These are phyloP conservation scores for Bacidia gigantensis DNA, from an alignment of 495 filamentous ascomycete species.

Conservation along the genomic window DNA sequence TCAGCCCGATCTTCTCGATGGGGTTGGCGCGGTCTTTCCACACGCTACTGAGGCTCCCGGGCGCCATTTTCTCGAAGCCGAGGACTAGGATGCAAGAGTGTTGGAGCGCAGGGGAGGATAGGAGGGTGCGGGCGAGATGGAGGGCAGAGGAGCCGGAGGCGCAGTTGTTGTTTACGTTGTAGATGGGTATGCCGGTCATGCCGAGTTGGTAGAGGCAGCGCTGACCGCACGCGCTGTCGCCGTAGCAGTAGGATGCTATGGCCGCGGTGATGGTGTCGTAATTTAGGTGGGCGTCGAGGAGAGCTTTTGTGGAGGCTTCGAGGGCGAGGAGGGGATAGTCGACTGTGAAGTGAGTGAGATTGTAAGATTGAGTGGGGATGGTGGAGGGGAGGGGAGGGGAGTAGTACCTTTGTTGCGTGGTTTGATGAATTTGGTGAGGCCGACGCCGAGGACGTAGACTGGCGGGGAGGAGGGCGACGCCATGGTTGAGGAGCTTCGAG, in stretches of 20 bases:
- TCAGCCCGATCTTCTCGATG: constrained; percentile 50
- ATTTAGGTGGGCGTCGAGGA: constrained; percentile 87
- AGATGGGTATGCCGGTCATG: constrained; percentile 88
- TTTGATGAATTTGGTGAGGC: constrained; percentile 99
- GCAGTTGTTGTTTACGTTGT: constrained; percentile 99
- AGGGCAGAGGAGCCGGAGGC: constrained; percentile 83
- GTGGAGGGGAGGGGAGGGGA: not conserved
- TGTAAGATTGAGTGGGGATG: not conserved
- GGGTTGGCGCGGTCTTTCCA: constrained; percentile 74
- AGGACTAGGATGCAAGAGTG: constrained; percentile 82
- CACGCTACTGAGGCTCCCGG: constrained; percentile 65
- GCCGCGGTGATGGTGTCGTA: constrained; percentile 96
- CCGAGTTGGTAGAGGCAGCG: constrained; percentile 98
- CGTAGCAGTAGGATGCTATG: constrained; percentile 96
- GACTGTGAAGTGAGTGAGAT: constrained; percentile 19
- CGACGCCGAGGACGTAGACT: constrained; percentile 87
- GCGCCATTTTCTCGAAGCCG: constrained; percentile 96
- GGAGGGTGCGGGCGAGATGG: constrained; percentile 65
- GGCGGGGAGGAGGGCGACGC: constrained; percentile 20
- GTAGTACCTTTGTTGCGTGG: constrained; percentile 61
- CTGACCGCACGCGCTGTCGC: constrained; percentile 89
- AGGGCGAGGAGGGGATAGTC: constrained; percentile 85
- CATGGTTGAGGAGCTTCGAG: too few relatives aligned
- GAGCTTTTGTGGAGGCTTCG: constrained; percentile 88
- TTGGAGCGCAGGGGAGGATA: constrained; percentile 36